Evolutionary conservation across 2,329 filamentous ascomycete genomes (phyloP).

Genomic region (Alternaria ventricosa): DNA sequence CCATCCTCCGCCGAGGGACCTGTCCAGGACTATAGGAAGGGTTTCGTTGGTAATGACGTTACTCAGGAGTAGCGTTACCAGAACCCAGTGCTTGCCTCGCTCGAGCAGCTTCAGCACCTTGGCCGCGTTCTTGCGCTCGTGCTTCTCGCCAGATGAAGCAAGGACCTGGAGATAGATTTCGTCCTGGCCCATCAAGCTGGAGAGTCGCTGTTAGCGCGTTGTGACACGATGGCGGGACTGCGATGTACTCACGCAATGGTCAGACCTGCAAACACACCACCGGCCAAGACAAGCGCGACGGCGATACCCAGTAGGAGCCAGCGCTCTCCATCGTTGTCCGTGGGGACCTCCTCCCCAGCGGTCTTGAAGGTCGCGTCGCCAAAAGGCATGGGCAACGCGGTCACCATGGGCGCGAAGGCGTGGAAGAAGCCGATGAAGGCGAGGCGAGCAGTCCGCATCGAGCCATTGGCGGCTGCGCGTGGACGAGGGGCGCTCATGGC

Average conservation of each 20-base stretch:
- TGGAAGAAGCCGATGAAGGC: slow-evolving; percentile 41
- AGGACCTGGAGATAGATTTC: slow-evolving; percentile 98
- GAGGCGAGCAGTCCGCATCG: slow-evolving; percentile 31
- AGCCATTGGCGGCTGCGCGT: slow-evolving; percentile 38
- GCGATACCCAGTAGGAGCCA: slow-evolving; percentile 85
- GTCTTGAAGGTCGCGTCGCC: slow-evolving; percentile 26
- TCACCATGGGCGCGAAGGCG: slow-evolving; percentile 41
- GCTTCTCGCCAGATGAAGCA: slow-evolving; percentile 79
- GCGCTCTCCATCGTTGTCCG: slow-evolving; percentile 65
- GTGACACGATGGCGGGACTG: slow-evolving; percentile 6
- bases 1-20: slow-evolving; percentile 91
- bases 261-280: slow-evolving; percentile 92
- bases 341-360: slow-evolving; percentile 41
- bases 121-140: slow-evolving; percentile 85
- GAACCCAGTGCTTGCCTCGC: slow-evolving; percentile 95
- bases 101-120: slow-evolving; percentile 81
- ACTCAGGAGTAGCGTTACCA: slow-evolving; percentile 90
- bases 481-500: slow-evolving; percentile 38
- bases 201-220: slow-evolving; percentile 34
- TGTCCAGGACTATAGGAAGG: slow-evolving; percentile 85
- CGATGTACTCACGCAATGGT: slow-evolving; percentile 74
- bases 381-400: slow-evolving; percentile 41
- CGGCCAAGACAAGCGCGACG: slow-evolving; percentile 79
- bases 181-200: slow-evolving; percentile 73
- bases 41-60: slow-evolving; percentile 99